Percentiles rank a stretch among this genome's conserved stretches.
These are phyloP conservation scores for Boletellus dicymbophilus DNA, from an alignment of 1,284 basidiomycete species.

Conservation along the genomic window DNA sequence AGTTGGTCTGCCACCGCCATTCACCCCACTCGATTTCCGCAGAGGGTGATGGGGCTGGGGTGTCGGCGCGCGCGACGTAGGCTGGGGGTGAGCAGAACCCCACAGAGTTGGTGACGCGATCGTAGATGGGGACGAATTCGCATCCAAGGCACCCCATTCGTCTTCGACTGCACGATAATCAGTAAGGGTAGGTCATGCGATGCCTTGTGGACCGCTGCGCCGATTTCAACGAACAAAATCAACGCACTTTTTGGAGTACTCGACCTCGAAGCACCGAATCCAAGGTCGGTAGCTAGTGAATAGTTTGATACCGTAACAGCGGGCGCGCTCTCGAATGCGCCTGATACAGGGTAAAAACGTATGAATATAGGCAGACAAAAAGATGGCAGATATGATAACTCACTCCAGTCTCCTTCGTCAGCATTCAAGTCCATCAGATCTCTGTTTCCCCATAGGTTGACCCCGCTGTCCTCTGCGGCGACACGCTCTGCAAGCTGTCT, in stretches of 20 bases:
- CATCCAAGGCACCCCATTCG: constrained; percentile 27
- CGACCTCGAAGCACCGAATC: constrained; percentile 18
- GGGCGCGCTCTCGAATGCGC: constrained; percentile 81
- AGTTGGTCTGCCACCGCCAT: background rate
- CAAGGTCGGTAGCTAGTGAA: constrained; percentile 19
- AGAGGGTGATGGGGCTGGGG: constrained; percentile 16
- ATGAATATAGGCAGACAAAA: constrained; percentile 1
- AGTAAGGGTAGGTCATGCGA: background rate
- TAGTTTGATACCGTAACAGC: constrained; percentile 31
- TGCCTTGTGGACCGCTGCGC: too few relatives aligned
- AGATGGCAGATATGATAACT: constrained; percentile 24
- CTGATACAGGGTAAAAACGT: too few relatives aligned
- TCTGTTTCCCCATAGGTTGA: constrained; percentile 65
- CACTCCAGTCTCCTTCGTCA: constrained; percentile 92
- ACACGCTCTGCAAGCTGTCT: constrained; percentile 62
- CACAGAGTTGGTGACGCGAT: constrained; percentile 10
- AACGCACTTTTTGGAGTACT: constrained; percentile 19
- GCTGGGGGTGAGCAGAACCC: constrained; percentile 19
- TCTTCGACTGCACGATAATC: constrained; percentile 10
- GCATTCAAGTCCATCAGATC: constrained; percentile 92
- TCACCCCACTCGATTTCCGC: constrained; percentile 4
- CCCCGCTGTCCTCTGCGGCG: constrained; percentile 48
- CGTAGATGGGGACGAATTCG: constrained; percentile 3
- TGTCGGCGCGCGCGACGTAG: constrained; percentile 18
- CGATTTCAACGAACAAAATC: too few relatives aligned